Conservation (phyloP, 2,329 filamentous ascomycete species). For the Macrophomina phaseolina region DNA sequence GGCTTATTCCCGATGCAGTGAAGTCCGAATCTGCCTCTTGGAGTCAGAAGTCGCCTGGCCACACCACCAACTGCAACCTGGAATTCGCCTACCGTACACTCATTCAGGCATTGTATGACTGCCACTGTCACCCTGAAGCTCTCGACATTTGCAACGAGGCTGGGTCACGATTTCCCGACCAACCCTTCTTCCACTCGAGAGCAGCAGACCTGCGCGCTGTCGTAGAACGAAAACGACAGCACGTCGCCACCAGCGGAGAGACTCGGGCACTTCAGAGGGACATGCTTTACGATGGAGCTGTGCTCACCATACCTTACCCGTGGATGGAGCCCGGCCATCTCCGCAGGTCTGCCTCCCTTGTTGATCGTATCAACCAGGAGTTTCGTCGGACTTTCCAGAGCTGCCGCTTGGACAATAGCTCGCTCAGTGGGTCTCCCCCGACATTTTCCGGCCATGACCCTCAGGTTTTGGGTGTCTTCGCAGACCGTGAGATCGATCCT, state of each 20-base stretch:
- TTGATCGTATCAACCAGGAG: constrained; percentile 26
- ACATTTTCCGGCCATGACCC: background rate
- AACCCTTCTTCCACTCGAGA: constrained; percentile 12
- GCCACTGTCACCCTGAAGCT: constrained; percentile 34
- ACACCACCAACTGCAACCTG: background rate
- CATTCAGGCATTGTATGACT: constrained; percentile 35
- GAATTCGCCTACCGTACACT: constrained; percentile 28
- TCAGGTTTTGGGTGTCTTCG: constrained; percentile 16
- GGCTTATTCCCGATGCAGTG: background rate
- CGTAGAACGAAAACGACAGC: constrained; percentile 27
- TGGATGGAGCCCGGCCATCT: constrained; percentile 30
- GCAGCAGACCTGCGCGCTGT: constrained; percentile 24
- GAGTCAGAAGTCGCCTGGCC: no score
- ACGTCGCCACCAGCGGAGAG: constrained; percentile 19
- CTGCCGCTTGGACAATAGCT: constrained; percentile 5
- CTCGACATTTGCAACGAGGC: constrained; percentile 29
- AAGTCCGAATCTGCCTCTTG: no score
- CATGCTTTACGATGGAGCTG: constrained; percentile 30
- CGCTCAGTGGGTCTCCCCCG: background rate
- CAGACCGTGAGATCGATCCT: constrained; percentile 16
- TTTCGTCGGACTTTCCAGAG: background rate
- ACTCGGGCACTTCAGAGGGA: constrained; percentile 25
- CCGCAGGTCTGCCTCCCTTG: constrained; percentile 19
- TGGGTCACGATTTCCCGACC: background rate
- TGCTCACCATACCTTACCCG: constrained; percentile 31